Percentiles rank a stretch among this genome's conserved stretches.
phyloP scores from a whole-genome alignment of 2,329 filamentous ascomycete genomes.

The Exophiala calicioides region DNA sequence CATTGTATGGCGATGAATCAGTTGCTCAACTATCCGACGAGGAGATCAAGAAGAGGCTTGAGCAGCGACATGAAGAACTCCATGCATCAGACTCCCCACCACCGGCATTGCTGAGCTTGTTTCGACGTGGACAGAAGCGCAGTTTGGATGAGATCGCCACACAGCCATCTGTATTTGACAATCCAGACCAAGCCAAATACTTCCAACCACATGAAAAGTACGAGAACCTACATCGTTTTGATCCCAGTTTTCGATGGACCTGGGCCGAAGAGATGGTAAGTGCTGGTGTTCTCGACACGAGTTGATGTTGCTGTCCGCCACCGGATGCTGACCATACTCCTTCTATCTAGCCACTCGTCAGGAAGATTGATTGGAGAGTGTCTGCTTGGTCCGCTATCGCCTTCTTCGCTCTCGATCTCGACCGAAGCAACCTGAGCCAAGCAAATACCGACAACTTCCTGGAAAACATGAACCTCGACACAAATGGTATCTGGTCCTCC shows the following conservation, averaged over 20 bases:
- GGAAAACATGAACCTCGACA: slow-evolving; percentile 36
- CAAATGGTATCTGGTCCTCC: slow-evolving; percentile 30
- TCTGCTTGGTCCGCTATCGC: slow-evolving; percentile 48
- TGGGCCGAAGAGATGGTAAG: slow-evolving; percentile 30
- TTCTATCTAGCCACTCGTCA: no score
- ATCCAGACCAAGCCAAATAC: slow-evolving; percentile 41
- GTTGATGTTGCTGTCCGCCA: no score
- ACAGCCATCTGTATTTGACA: slow-evolving; percentile 50
- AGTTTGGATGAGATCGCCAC: no score
- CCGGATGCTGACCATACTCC: no score
- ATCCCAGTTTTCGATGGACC: slow-evolving; percentile 33
- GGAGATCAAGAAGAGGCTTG: no score
- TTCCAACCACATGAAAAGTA: slow-evolving; percentile 37
- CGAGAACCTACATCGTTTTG: slow-evolving; percentile 51
- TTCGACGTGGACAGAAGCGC: no score
- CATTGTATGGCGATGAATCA: no score
- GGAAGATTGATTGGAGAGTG: slow-evolving; percentile 34
- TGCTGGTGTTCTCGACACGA: no score
- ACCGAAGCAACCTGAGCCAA: slow-evolving; percentile 59
- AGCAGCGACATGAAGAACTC: no score
- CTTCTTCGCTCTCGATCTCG: slow-evolving; percentile 62
- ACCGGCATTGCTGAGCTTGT: no score
- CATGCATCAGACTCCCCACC: no score
- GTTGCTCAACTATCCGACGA: no score
- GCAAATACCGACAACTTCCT: slow-evolving; percentile 61